Conservation (phyloP, 169 alveolate species). For the Plasmodium coatneyi region DNA sequence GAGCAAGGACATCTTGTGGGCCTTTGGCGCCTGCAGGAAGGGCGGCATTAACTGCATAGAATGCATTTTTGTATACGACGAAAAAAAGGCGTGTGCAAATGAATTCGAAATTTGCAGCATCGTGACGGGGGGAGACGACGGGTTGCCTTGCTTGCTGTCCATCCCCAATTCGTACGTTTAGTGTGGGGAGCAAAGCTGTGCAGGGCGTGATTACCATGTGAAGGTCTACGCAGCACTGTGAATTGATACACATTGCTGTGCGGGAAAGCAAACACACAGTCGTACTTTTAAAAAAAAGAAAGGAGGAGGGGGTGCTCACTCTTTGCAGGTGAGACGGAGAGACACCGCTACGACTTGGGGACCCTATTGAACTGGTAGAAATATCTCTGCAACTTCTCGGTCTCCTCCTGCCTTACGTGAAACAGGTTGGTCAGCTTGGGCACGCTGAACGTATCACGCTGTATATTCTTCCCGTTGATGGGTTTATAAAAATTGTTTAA, state of each 20-base stretch:
- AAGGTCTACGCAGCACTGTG: neutral
- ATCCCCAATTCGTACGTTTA: slow-evolving; percentile 44
- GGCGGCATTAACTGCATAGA: slow-evolving; percentile 76
- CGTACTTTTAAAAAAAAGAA: neutral
- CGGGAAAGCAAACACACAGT: neutral
- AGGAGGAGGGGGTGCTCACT: neutral
- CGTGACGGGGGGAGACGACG: slow-evolving; percentile 73
- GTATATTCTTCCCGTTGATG: slow-evolving; percentile 9
- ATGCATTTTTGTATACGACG: slow-evolving; percentile 58
- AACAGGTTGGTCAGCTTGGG: slow-evolving; percentile 60
- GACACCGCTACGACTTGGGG: slow-evolving; percentile 26
- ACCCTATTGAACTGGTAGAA: slow-evolving; percentile 71
- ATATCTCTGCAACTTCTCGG: slow-evolving; percentile 66
- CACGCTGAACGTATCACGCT: slow-evolving; percentile 22
- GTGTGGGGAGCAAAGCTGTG: neutral
- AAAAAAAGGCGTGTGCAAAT: slow-evolving; percentile 23
- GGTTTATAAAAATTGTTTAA: slow-evolving; percentile 68
- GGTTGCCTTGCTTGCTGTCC: slow-evolving; percentile 46
- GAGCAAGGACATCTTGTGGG: slow-evolving; percentile 64
- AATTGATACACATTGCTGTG: neutral
- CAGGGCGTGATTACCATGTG: neutral
- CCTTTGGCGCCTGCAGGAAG: slow-evolving; percentile 66
- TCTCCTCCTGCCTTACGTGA: slow-evolving; percentile 75
- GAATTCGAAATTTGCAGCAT: slow-evolving; percentile 62
- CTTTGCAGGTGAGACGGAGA: neutral